These are phyloP conservation scores for Globisporangium uncinulatum DNA, from an alignment of 352 stramenopile species.

Conservation along the genomic window DNA sequence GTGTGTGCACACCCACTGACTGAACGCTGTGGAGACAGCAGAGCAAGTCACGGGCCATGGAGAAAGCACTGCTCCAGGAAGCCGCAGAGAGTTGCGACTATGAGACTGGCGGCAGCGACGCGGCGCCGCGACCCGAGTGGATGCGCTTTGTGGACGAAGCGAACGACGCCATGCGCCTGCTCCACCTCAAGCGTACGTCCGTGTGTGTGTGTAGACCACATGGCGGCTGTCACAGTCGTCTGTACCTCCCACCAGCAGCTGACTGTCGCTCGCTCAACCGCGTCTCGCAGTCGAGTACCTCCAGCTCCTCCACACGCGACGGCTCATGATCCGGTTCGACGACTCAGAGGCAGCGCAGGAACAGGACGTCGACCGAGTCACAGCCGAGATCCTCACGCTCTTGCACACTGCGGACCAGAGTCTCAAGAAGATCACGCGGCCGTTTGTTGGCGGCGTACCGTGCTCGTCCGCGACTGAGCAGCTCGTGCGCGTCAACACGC, in stretches of 20 bases:
- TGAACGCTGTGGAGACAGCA: conserved; percentile 3
- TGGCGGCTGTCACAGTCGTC: too few species aligned
- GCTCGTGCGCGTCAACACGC: conserved; percentile 60
- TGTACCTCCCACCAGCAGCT: too few species aligned
- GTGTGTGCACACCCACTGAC: neutral
- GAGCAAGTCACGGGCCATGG: conserved; percentile 33
- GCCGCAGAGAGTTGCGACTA: conserved; percentile 26
- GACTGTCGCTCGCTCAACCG: too few species aligned
- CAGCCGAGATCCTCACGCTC: conserved; percentile 50
- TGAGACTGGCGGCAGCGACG: conserved; percentile 18
- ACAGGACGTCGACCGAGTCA: conserved; percentile 63
- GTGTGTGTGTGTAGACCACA: too few species aligned
- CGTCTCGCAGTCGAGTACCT: conserved; percentile 62
- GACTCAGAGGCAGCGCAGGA: conserved; percentile 60
- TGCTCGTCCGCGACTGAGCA: conserved; percentile 43
- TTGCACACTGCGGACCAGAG: conserved; percentile 64
- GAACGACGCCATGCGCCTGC: conserved; percentile 56
- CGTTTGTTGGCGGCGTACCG: conserved; percentile 41
- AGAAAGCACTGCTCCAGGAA: conserved; percentile 62
- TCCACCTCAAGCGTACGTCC: conserved; percentile 63
- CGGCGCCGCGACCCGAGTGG: conserved; percentile 45
- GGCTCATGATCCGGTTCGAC: conserved; percentile 82
- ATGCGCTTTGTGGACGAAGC: conserved; percentile 52
- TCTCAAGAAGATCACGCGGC: conserved; percentile 65
- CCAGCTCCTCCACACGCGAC: conserved; percentile 65